A percentile compares a stretch with the other conserved stretches of the same genome.
Conservation (phyloP, 352 stramenopile species). For the Aphanomyces cochlioides region DNA sequence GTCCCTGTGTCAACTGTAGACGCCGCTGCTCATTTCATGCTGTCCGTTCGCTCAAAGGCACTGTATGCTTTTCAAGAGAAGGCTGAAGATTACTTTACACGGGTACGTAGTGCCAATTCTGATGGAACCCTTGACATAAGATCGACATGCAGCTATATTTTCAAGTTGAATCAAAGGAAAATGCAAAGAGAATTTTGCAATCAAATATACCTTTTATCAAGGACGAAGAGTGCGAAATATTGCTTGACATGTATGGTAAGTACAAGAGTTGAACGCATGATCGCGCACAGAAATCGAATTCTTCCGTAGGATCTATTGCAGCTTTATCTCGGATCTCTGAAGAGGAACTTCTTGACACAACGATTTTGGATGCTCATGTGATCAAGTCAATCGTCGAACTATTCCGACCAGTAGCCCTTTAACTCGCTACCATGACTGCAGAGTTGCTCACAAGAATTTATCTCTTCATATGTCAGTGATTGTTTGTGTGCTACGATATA, state of each 20-base stretch:
- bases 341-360: conserved; percentile 12
- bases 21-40: conserved; percentile 2
- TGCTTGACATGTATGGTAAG: conserved; percentile 23
- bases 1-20: conserved; percentile 16
- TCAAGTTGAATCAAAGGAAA: conserved; percentile 6
- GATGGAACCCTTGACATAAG: not conserved
- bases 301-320: conserved; percentile 9
- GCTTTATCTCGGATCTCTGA: not conserved
- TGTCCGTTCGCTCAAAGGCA: conserved; percentile 2
- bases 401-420: conserved; percentile 1
- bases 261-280: not conserved
- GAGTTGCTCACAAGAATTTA: too few species aligned
- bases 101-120: not conserved
- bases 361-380: conserved; percentile 9
- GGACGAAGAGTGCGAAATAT: conserved; percentile 24
- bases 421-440: too few species aligned
- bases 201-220: conserved; percentile 20
- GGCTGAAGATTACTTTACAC: not conserved
- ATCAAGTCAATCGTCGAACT: conserved; percentile 13
- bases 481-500: too few species aligned
- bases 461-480: too few species aligned
- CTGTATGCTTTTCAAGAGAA: not conserved
- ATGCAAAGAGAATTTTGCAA: not conserved
- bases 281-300: not conserved
- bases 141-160: not conserved